Evolutionary conservation across 2,329 filamentous ascomycete species (phyloP), one percentile per base, ranked within the genome.

Genomic region (Paraconiothyrium brasiliense): DNA sequence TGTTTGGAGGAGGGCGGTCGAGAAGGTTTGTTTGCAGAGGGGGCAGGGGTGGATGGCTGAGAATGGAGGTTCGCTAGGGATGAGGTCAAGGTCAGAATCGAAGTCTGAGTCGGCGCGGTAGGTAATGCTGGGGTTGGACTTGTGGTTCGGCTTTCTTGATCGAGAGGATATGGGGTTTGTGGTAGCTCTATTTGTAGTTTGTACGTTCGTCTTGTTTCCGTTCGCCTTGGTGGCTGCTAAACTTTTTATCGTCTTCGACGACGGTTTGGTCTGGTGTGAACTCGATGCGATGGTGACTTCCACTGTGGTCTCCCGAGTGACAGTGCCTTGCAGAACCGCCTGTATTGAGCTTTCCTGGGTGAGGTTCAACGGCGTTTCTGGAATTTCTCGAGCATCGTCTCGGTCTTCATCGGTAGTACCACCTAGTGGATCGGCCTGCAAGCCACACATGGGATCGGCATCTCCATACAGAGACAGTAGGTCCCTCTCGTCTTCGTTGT

Each of bases 401-500:
- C 10, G 20, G 16, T 46, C 8, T 16, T 49, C 35, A 32, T 54
- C 20, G n/a, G 43, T 44, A 9, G 35, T 32, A 2, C 14, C 32
- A 24, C 30, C 22, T 30, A 46, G 50, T 32, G 61, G 59, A 11
- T 59, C 58, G 4, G 67, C 59, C 20, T 61, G 59, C 3, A 55
- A 67, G 5, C 46, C 49, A 48, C 51, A 20, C 16, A 22, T 34
- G 10, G 14, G 7, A 2, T 30, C 34, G 27, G 30, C 43, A 2
- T 58, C 54, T 24, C 66, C 68, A 13, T 65, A 67, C 11, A 76
- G 41, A 2, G 73, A 76, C 9, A 76, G 50, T 1, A 75, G 56
- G 3, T 75, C 72, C 4, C 61, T 65, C 11, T 76, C 72, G 20
- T 75, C 73, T 4, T 74, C 67, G 30, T 74, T 63, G 44, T 63